These are phyloP conservation scores for Podaxis sp. DNA, from an alignment of 768 basidiomycete genomes.

Conservation along the genomic window DNA sequence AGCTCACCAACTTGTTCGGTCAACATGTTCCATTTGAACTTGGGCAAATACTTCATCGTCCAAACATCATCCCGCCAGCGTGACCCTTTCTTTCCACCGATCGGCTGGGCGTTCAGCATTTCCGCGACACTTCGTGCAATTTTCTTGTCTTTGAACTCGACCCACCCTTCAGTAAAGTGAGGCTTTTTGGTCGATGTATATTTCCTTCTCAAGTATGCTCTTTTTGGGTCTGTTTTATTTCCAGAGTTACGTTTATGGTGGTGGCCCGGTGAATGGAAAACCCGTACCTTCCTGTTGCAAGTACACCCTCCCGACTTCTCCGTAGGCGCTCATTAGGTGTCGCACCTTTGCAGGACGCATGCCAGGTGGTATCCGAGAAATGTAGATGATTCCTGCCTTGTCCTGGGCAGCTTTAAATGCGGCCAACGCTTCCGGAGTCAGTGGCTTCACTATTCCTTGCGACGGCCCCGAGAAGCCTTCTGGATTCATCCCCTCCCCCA, in stretches of 20 bases:
- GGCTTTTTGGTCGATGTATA: slow-evolving; percentile 81
- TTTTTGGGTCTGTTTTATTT: slow-evolving; percentile 64
- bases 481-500: slow-evolving; percentile 52
- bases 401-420: slow-evolving; percentile 74
- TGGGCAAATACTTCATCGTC: slow-evolving; percentile 99
- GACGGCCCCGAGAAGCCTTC: slow-evolving; percentile 53
- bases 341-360: slow-evolving; percentile 97
- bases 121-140: slow-evolving; percentile 87
- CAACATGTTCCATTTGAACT: slow-evolving; percentile 98
- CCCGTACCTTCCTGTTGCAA: slow-evolving; percentile 82
- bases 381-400: slow-evolving; percentile 85
- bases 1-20: slow-evolving; percentile 95
- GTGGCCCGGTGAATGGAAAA: background rate
- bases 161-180: slow-evolving; percentile 96
- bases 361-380: slow-evolving; percentile 94
- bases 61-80: slow-evolving; percentile 97
- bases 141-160: slow-evolving; percentile 95
- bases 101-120: slow-evolving; percentile 94
- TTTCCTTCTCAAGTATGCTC: slow-evolving; percentile 82
- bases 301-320: slow-evolving; percentile 90
- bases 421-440: slow-evolving; percentile 74
- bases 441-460: slow-evolving; percentile 66
- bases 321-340: slow-evolving; percentile 87
- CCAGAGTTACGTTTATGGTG: slow-evolving; percentile 1
- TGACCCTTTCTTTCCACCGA: slow-evolving; percentile 89